Conservation (phyloP, 108 stramenopile genomes). For the Nannochloropsis oceanica region DNA sequence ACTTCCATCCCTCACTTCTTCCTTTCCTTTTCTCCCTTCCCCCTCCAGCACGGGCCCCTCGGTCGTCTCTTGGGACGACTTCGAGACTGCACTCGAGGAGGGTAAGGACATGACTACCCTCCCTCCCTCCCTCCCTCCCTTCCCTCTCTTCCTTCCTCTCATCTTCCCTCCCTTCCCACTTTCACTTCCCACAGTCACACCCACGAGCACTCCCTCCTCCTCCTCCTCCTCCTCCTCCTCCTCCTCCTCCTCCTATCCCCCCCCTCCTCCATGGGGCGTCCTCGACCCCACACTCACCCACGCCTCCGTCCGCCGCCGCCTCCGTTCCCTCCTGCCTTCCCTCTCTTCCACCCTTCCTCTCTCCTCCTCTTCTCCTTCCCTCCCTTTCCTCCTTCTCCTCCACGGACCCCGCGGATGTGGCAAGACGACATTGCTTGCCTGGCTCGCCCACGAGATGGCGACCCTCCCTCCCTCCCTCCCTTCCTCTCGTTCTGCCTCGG, state of each 20-base stretch:
- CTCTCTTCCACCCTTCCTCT: not conserved
- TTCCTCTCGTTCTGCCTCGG: no score
- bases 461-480: not conserved
- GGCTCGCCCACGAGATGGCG: not conserved
- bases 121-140: not conserved
- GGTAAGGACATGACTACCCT: not conserved
- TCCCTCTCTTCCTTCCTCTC: not conserved
- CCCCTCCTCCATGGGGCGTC: not conserved
- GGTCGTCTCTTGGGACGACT: not conserved
- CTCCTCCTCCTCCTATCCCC: not conserved
- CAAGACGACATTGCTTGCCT: not conserved
- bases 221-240: not conserved
- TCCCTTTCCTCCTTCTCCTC: not conserved
- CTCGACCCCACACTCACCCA: not conserved
- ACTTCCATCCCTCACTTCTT: not conserved
- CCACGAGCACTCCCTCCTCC: not conserved
- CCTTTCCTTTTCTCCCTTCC: not conserved
- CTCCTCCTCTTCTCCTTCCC: not conserved
- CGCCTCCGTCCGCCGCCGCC: not conserved
- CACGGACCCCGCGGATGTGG: not conserved
- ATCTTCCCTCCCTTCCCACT: not conserved
- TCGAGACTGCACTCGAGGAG: not conserved
- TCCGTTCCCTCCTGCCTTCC: not conserved
- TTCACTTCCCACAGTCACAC: not conserved
- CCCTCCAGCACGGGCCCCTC: not conserved